Conservation (phyloP, 805 yeast genomes). For the Debaryomyces prosopidis region DNA sequence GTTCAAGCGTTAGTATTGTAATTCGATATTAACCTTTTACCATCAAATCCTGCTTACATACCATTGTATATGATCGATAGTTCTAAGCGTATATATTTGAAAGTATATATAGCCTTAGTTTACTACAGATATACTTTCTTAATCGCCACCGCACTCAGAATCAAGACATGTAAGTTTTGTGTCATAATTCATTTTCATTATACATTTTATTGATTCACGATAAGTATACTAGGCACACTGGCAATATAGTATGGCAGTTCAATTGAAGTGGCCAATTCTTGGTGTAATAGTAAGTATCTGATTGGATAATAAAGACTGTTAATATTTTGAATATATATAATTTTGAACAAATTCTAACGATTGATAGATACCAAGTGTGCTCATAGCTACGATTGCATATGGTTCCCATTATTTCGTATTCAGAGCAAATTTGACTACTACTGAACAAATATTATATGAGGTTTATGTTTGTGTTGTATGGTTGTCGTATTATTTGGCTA, state of each 20-base stretch:
- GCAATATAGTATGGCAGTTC: constrained; percentile 26
- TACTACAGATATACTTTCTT: neutral
- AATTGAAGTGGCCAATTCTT: constrained; percentile 49
- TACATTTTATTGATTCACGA: neutral
- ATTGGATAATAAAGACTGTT: neutral
- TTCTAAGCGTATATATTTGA: neutral
- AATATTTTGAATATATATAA: neutral
- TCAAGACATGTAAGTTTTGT: constrained; percentile 5
- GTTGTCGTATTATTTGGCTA: constrained; percentile 74
- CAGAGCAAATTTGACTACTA: constrained; percentile 36
- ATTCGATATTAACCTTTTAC: neutral
- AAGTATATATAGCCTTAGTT: neutral
- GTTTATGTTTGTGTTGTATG: constrained; percentile 56
- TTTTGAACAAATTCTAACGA: constrained; percentile 14
- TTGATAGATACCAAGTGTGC: constrained; percentile 58
- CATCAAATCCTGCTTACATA: neutral
- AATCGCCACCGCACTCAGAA: constrained; percentile 12
- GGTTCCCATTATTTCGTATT: constrained; percentile 62
- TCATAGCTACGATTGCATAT: constrained; percentile 62
- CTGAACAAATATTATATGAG: constrained; percentile 49
- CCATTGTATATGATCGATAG: constrained; percentile 6
- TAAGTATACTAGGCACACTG: neutral
- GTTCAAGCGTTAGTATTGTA: constrained; percentile 5
- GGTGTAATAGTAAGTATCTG: constrained; percentile 40
- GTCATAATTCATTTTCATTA: constrained; percentile 2